A percentile compares a stretch with the other conserved stretches of the same genome.
Evolutionary conservation across 2,329 filamentous ascomycete species (phyloP).

Genomic region (Trichoderma hamatum): DNA sequence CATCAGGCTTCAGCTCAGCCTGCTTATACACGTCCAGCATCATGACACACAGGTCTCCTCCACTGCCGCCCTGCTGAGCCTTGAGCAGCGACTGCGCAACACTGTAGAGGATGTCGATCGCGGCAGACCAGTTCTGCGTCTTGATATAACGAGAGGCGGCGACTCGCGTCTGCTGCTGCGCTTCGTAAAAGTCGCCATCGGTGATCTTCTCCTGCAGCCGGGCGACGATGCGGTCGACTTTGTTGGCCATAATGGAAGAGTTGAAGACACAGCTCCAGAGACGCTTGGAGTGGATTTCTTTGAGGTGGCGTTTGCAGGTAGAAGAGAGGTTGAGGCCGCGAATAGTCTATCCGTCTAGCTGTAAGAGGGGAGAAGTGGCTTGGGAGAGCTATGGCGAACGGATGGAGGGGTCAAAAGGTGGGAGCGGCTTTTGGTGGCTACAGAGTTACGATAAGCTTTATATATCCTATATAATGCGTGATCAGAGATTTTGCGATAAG

Average conservation of each 20-base stretch:
- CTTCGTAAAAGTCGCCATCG: slow-evolving; percentile 95
- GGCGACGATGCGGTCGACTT: slow-evolving; percentile 56
- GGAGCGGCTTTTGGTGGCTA: slow-evolving; percentile 10
- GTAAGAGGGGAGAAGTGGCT: not conserved
- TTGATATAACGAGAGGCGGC: slow-evolving; percentile 95
- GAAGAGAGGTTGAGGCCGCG: not conserved
- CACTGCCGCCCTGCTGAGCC: slow-evolving; percentile 90
- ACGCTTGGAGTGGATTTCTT: not conserved
- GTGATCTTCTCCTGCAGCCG: slow-evolving; percentile 82
- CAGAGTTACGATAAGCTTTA: not conserved
- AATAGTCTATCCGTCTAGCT: not conserved
- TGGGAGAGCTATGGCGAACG: slow-evolving; percentile 14
- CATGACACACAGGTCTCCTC: slow-evolving; percentile 85
- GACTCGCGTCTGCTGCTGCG: slow-evolving; percentile 95
- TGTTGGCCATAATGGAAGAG: slow-evolving; percentile 42
- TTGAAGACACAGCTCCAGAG: not conserved
- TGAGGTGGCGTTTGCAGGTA: not conserved
- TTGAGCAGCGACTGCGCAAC: slow-evolving; percentile 85
- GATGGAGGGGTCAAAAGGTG: slow-evolving; percentile 22
- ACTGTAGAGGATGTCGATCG: slow-evolving; percentile 81
- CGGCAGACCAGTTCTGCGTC: slow-evolving; percentile 78
- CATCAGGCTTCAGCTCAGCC: slow-evolving; percentile 76
- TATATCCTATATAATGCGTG: not conserved
- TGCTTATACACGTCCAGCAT: slow-evolving; percentile 91
- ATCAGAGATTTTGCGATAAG: not conserved